Percentiles rank a stretch among this genome's conserved stretches.
Evolutionary conservation across 495 filamentous ascomycete genomes (phyloP).

Genomic region (Neurospora cerealis): DNA sequence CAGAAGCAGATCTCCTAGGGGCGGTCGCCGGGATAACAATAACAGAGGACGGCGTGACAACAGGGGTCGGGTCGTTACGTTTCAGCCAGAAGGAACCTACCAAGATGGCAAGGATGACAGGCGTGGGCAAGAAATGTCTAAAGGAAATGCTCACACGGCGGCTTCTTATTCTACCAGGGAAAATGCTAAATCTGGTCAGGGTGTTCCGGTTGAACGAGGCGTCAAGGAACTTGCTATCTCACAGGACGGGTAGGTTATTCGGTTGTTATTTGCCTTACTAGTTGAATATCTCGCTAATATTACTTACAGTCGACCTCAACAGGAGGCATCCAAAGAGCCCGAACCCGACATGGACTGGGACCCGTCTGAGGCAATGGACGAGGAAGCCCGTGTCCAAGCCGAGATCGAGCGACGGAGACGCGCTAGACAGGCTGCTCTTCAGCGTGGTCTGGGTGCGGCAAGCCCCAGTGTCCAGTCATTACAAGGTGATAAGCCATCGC

Average conservation of each 20-base stretch:
- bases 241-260: slow-evolving; percentile 10
- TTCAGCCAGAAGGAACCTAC: slow-evolving; percentile 18
- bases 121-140: slow-evolving; percentile 26
- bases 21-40: slow-evolving; percentile 25
- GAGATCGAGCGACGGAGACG: slow-evolving; percentile 80
- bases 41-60: slow-evolving; percentile 29
- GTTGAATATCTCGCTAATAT: slow-evolving; percentile 7
- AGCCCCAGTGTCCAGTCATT: slow-evolving; percentile 72
- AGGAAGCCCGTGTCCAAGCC: slow-evolving; percentile 43
- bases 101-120: slow-evolving; percentile 35
- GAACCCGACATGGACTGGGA: slow-evolving; percentile 31
- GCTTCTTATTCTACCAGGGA: slow-evolving; percentile 38
- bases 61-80: slow-evolving; percentile 9
- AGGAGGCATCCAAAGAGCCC: slow-evolving; percentile 4
- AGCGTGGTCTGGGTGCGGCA: slow-evolving; percentile 60
- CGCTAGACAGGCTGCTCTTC: slow-evolving; percentile 78
- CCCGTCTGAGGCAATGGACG: slow-evolving; percentile 52
- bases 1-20: slow-evolving; percentile 54
- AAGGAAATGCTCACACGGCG: slow-evolving; percentile 21
- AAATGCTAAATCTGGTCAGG: slow-evolving; percentile 55
- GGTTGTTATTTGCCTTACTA: neutral
- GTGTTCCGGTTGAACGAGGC: slow-evolving; percentile 48
- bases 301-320: neutral
- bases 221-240: slow-evolving; percentile 18
- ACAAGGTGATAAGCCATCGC: slow-evolving; percentile 47